Conservation (phyloP, 2,329 filamentous ascomycete genomes). For the Diaporthe citrichinensis region DNA sequence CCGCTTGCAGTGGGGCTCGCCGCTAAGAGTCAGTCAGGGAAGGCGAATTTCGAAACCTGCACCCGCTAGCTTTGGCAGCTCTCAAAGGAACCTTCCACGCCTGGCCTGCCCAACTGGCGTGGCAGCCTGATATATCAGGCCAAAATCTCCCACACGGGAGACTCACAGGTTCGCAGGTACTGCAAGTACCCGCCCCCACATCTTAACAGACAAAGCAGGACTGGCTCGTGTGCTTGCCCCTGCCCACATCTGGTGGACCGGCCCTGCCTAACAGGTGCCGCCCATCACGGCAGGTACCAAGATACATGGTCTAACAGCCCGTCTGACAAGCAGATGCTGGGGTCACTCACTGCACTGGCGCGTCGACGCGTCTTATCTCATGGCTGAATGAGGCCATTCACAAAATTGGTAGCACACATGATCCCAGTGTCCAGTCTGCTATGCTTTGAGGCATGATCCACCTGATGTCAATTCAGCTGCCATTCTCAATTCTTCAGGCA, state of each 20-base stretch:
- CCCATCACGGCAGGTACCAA: not conserved
- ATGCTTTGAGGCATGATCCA: not conserved
- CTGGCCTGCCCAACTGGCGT: not conserved
- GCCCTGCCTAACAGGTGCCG: not conserved
- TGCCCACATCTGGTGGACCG: not conserved
- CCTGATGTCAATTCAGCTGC: not conserved
- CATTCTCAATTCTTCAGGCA: not conserved
- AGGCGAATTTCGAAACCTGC: constrained; percentile 25
- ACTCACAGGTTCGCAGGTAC: not conserved
- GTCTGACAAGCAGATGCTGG: not conserved
- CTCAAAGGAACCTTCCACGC: constrained; percentile 3
- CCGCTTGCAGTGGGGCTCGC: constrained; percentile 35
- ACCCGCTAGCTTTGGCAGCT: constrained; percentile 2
- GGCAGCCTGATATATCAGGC: not conserved
- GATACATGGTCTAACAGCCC: not conserved
- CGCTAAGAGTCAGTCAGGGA: constrained; percentile 20
- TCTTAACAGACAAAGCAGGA: constrained; percentile 19
- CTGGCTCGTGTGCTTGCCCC: constrained; percentile 1
- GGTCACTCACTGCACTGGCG: not conserved
- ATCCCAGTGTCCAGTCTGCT: not conserved
- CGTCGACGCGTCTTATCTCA: constrained; percentile 21
- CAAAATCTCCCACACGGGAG: not conserved
- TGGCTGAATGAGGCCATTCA: constrained; percentile 30
- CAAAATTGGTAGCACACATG: not conserved
- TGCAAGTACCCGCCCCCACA: constrained; percentile 9